These are phyloP conservation scores for Suhomyces chickasaworum DNA, from an alignment of 1,139 yeast species.

Conservation along the genomic window DNA sequence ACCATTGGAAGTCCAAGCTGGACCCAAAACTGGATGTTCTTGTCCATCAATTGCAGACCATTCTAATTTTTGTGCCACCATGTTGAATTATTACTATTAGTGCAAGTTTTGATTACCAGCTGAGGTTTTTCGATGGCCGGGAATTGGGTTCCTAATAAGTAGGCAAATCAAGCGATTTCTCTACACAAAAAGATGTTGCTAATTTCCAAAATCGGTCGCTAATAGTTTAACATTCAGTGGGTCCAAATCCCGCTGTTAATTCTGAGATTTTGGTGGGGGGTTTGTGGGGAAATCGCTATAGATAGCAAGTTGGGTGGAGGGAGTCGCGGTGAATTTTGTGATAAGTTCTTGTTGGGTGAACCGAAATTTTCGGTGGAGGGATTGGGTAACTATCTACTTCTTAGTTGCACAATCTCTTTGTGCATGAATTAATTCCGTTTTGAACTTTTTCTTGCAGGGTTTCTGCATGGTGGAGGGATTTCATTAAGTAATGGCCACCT, in stretches of 20 bases:
- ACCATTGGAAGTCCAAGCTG: conserved; percentile 52
- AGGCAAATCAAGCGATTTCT: not conserved
- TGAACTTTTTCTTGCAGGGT: not conserved
- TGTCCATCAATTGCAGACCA: conserved; percentile 44
- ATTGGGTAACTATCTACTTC: not conserved
- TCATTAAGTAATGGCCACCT: not conserved
- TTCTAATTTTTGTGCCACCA: conserved; percentile 33
- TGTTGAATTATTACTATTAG: not conserved
- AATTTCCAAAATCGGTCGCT: not conserved
- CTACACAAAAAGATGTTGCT: not conserved
- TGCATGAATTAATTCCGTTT: not conserved
- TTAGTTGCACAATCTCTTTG: not conserved
- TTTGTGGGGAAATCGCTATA: not conserved
- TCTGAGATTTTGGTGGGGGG: not conserved
- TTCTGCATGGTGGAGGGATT: conserved; percentile 1
- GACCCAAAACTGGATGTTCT: conserved; percentile 40
- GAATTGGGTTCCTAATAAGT: not conserved
- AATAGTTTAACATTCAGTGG: not conserved
- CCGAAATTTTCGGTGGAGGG: conserved; percentile 5
- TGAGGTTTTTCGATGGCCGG: not conserved
- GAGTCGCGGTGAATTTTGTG: not conserved
- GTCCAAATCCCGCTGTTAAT: not conserved
- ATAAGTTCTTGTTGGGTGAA: not conserved
- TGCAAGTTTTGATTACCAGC: not conserved
- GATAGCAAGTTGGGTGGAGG: not conserved